A percentile compares a stretch with the other conserved stretches of the same genome.
phyloP scores from a whole-genome alignment of 129 eudicot genomes.

The Centrapalus pauciflorus region DNA sequence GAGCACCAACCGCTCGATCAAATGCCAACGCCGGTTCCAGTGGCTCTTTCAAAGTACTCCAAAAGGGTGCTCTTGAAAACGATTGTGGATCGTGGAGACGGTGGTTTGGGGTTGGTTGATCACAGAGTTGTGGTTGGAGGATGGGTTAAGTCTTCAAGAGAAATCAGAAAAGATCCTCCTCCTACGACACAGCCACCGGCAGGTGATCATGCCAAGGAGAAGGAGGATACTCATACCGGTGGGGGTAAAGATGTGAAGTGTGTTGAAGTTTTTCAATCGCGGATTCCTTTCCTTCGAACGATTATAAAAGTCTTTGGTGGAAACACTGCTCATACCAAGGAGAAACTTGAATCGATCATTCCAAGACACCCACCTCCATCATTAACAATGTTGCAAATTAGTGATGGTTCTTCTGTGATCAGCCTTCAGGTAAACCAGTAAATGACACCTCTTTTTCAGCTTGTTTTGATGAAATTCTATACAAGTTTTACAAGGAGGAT shows the following conservation, averaged over 20 bases:
- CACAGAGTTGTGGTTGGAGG: slow-evolving; percentile 75
- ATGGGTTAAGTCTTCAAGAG: slow-evolving; percentile 84
- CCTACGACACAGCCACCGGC: slow-evolving; percentile 16
- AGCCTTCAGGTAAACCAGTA: slow-evolving; percentile 73
- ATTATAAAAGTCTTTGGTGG: slow-evolving; percentile 73
- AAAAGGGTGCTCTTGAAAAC: slow-evolving; percentile 64
- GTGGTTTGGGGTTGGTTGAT: slow-evolving; percentile 59
- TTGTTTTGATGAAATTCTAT: background rate
- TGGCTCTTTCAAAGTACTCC: slow-evolving; percentile 42
- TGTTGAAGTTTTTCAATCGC: slow-evolving; percentile 61
- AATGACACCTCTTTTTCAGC: background rate
- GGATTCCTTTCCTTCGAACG: slow-evolving; percentile 56
- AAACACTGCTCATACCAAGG: slow-evolving; percentile 27
- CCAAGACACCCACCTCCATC: slow-evolving; percentile 45
- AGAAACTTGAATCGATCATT: slow-evolving; percentile 33
- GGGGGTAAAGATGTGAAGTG: slow-evolving; percentile 61
- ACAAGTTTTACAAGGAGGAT: background rate
- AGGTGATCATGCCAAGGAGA: slow-evolving; percentile 4
- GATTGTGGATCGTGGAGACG: slow-evolving; percentile 43
- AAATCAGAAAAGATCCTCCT: slow-evolving; percentile 41
- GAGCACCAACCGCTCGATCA: slow-evolving; percentile 30
- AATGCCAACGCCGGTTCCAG: slow-evolving; percentile 26
- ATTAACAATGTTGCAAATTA: slow-evolving; percentile 43
- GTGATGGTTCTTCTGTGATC: slow-evolving; percentile 70
- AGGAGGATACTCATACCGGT: too few species aligned